Evolutionary conservation across 75 land plant species (phyloP), one percentile per base, ranked within the genome.

Genomic region (Selaginella moellendorffii): DNA sequence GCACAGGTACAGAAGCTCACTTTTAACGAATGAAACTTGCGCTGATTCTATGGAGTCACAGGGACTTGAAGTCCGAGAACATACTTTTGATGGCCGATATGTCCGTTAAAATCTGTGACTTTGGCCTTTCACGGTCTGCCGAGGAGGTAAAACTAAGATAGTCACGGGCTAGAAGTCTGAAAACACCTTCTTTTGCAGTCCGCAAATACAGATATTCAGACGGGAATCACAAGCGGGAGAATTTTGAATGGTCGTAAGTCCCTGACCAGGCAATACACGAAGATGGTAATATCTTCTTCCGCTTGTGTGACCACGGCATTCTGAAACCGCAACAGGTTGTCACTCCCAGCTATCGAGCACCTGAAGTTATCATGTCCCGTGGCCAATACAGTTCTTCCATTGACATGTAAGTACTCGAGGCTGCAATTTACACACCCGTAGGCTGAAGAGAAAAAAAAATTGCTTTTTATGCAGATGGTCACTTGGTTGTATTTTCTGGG

Each of bases 291-390:
- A 26, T 21, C 60, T 5, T 56, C 8, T 20, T 56, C 2, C n/a
- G 19, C 5, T 8, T 19, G n/a, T 62, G 21, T 26, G 18, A 22
- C 2, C 5, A 22, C 10, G 10, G 5, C 58, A 12, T 2, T 58
- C 27, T 19, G 28, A 8, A 10, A 1, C 5, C n/a, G 17, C 1
- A 14, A 18, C 65, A 74, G 76, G 76, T 74, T 0, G 76, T 74
- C 21, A 74, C 76, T 2, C 76, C 76, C 29, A 74, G 72, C 42
- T 70, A 74, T 70, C 58, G 76, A n/a, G 76, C 76, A 63, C 76
- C 76, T 27, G 76, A 74, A 59, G 76, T 74, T 53, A 64, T 74
- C 21, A 74, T 74, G 76, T 74, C 76, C 25, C 65, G 63, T 59
- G 76, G 76, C 36, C 72, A 74, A 24, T 74, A 74, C 29, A 63